Base-by-base conservation (phyloP, 176 grass and related monocot species). In the Pharus latifolius region DNA sequence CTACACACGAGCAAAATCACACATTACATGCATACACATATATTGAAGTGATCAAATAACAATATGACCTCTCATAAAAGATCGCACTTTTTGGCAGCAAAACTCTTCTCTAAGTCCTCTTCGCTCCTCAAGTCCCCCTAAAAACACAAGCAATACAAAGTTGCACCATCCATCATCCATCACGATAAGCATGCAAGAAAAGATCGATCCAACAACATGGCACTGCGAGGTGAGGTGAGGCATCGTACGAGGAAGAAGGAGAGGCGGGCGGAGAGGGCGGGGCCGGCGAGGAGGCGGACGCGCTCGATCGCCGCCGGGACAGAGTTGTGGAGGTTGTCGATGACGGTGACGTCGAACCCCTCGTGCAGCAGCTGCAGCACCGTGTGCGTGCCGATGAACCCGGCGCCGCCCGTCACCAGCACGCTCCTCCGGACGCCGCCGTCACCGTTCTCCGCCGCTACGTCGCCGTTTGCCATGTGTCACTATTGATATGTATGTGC, bases 311-410 rank as follows among this genome's bases (percentile, higher is more conserved):
- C 90, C 75, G 88, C 94, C 0, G 89, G 86, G 29, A 85, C 87
- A 67, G 94, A 92, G 89, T 98, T 98, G 81, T 90, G 70, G 71
- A 98, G 82, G 89, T 90, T 98, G 78, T 98, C 94, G 50, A 98
- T 83, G 75, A 78, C 69, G 38, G 81, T 83, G 70, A 98, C 89
- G 56, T 28, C 69, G 89, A 67, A 88, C 0, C 94, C 94, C 27
- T 75, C 87, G 56, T 55, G 69, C 54, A 98, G 86, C 6, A 98
- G 81, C 67, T 80, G 94, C 41, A 98, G 81, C 84, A 78, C 89
- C 25, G 94, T 98, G 86, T 93, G 94, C 58, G 89, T 98, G 50
- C 94, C 89, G 78, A 98, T 98, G 65, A 88, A 98, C 6, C 94
- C 89, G 3, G 87, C 94, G 50, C 94, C 94, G 13, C 94, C 94